Percentiles rank a stretch among this genome's conserved stretches.
Evolutionary conservation across 129 eudicot species (phyloP).

Genomic region (Heracleum sosnowskyi): DNA sequence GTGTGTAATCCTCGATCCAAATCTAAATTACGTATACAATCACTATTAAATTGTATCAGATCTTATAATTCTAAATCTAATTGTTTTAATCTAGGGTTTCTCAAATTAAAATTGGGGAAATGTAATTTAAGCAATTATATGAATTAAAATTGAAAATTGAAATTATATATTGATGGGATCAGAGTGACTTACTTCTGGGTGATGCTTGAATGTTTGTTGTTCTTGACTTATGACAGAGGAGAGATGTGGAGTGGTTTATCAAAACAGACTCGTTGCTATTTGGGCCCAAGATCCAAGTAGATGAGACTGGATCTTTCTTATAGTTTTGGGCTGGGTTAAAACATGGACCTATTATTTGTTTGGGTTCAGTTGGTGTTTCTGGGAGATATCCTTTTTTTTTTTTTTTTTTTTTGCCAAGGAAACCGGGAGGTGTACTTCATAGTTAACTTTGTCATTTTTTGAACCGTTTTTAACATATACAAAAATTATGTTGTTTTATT

Average conservation of each 20-base stretch:
- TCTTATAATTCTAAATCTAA: not conserved
- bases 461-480: no score
- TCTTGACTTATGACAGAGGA: not conserved
- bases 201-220: not conserved
- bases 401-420: no score
- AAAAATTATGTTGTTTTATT: no score
- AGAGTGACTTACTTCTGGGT: not conserved
- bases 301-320: no score
- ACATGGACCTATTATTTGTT: not conserved
- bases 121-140: not conserved
- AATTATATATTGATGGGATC: not conserved
- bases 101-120: not conserved
- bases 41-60: not conserved
- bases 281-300: not conserved
- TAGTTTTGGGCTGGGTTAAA: not conserved
- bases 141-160: not conserved
- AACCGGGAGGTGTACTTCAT: no score
- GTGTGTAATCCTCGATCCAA: slow-evolving; percentile 13
- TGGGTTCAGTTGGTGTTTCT: no score
- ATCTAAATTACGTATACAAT: not conserved
- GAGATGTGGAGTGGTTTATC: not conserved
- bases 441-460: no score
- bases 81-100: not conserved
- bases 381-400: no score
- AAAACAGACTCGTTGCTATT: not conserved